Conservation (phyloP, 371 early-diverging fungal species). For the Mortierella sp. region DNA sequence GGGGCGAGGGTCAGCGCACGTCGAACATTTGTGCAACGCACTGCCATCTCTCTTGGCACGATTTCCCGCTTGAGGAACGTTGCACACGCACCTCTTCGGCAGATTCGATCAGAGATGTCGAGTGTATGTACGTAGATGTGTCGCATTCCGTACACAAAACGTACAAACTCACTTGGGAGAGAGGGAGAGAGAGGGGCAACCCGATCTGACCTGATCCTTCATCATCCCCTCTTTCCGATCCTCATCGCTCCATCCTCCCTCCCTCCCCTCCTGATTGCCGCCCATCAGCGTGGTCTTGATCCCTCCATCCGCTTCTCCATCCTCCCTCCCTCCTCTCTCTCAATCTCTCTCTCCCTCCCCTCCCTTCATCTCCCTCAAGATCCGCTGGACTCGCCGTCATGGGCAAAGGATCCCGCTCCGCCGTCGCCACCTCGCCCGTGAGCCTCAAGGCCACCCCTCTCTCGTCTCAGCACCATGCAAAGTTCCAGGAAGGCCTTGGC, state of each 20-base stretch:
- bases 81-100: too few relatives aligned
- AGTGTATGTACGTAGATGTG: too few relatives aligned
- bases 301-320: neutral
- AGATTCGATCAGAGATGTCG: too few relatives aligned
- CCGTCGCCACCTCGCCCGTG: slow-evolving; percentile 38
- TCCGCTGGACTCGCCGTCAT: slow-evolving; percentile 10
- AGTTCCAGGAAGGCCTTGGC: slow-evolving; percentile 51
- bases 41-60: too few relatives aligned
- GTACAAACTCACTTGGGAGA: too few relatives aligned
- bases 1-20: too few relatives aligned
- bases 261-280: neutral
- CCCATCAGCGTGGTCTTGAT: neutral
- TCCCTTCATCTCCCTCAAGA: neutral
- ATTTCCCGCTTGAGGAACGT: too few relatives aligned
- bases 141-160: too few relatives aligned
- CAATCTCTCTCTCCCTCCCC: neutral
- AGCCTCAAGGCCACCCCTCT: slow-evolving; percentile 54
- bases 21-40: too few relatives aligned
- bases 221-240: neutral
- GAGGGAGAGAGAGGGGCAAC: too few relatives aligned
- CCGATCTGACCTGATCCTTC: too few relatives aligned
- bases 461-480: slow-evolving; percentile 54
- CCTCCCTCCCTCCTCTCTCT: neutral
- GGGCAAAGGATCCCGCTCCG: slow-evolving; percentile 54
- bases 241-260: slow-evolving; percentile 4